Percentiles rank a stretch among this genome's conserved stretches.
Evolutionary conservation across 176 grass and related monocot species (phyloP).

Genomic region (Canna indica): DNA sequence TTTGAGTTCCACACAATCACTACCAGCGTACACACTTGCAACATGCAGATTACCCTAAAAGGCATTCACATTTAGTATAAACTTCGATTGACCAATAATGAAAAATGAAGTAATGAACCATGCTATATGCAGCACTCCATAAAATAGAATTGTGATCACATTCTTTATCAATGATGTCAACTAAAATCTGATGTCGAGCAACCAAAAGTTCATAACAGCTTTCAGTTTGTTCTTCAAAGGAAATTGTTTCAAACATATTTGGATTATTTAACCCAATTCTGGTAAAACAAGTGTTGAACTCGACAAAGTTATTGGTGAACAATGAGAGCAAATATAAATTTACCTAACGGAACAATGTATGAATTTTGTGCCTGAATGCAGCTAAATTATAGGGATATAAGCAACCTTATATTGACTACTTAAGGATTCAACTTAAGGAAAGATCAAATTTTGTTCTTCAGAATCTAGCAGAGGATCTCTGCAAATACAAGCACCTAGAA

Average conservation of each 20-base stretch:
- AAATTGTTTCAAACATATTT: background rate
- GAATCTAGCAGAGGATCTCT: background rate
- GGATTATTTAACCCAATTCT: background rate
- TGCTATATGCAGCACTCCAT: background rate
- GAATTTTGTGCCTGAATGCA: background rate
- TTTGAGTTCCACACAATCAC: conserved; percentile 57
- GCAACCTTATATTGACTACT: background rate
- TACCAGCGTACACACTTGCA: conserved; percentile 55
- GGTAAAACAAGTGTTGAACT: background rate
- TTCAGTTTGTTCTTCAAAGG: too few species aligned
- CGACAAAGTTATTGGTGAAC: background rate
- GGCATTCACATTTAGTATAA: background rate
- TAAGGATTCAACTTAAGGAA: background rate
- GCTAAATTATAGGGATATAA: background rate
- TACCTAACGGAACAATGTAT: background rate
- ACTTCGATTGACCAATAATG: background rate
- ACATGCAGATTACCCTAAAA: conserved; percentile 54
- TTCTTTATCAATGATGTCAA: background rate
- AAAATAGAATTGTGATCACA: background rate
- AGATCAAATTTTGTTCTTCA: background rate
- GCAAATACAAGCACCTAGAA: background rate
- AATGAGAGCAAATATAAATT: background rate
- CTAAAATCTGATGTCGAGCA: background rate
- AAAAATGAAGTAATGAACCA: background rate
- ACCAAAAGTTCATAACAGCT: too few species aligned